phyloP scores from a whole-genome alignment of 1,139 yeast genomes.

The Waltiozyma sp. region DNA sequence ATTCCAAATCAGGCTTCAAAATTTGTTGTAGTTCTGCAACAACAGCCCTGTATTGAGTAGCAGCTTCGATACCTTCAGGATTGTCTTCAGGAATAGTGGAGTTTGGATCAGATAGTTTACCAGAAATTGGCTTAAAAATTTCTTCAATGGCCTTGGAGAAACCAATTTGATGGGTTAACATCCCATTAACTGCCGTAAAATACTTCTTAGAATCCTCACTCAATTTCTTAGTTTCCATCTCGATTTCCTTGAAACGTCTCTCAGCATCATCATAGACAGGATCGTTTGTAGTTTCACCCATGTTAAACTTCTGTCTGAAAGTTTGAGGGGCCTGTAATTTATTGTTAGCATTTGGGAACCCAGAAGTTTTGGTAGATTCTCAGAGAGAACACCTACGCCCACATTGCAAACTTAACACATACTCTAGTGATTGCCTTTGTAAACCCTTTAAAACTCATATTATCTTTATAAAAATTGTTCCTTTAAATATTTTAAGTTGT shows the following conservation, averaged over 20 bases:
- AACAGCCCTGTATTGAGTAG: slow-evolving; percentile 82
- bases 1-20: slow-evolving; percentile 83
- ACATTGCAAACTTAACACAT: too few species aligned
- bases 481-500: too few species aligned
- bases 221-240: slow-evolving; percentile 76
- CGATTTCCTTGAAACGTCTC: slow-evolving; percentile 87
- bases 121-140: slow-evolving; percentile 91
- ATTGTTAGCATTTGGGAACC: not conserved
- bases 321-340: slow-evolving; percentile 56
- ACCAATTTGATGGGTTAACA: slow-evolving; percentile 87
- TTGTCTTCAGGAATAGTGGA: slow-evolving; percentile 82
- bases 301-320: slow-evolving; percentile 66
- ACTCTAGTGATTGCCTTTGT: slow-evolving; percentile 72
- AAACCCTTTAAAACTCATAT: slow-evolving; percentile 89
- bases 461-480: too few species aligned
- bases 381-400: too few species aligned
- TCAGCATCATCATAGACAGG: slow-evolving; percentile 92
- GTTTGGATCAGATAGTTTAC: slow-evolving; percentile 82
- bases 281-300: slow-evolving; percentile 80
- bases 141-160: slow-evolving; percentile 92
- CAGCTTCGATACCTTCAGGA: slow-evolving; percentile 91
- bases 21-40: slow-evolving; percentile 79
- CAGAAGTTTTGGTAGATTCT: too few species aligned
- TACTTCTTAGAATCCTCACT: slow-evolving; percentile 87
- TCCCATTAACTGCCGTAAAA: slow-evolving; percentile 82